These are phyloP conservation scores for Pseudopyricularia cyperi DNA, from an alignment of 2,329 filamentous ascomycete genomes.

Conservation along the genomic window DNA sequence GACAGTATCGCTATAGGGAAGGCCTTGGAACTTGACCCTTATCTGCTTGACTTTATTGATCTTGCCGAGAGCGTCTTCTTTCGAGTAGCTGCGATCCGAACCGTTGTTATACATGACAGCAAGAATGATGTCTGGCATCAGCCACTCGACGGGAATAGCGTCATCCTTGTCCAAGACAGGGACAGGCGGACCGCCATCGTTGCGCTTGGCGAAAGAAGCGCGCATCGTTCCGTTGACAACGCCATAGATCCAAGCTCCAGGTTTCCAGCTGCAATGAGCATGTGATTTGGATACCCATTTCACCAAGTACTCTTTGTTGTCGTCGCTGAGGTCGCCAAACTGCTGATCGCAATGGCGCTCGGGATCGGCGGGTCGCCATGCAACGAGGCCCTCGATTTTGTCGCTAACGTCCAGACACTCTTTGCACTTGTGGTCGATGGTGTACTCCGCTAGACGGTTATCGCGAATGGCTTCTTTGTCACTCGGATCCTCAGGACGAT, in stretches of 20 bases:
- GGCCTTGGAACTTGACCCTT: conserved; percentile 82
- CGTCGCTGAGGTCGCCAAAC: conserved; percentile 48
- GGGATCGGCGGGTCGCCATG: conserved; percentile 65
- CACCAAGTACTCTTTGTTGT: conserved; percentile 82
- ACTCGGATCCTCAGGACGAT: conserved; percentile 20
- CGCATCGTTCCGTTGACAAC: conserved; percentile 51
- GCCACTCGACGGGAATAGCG: conserved; percentile 76
- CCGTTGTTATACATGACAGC: conserved; percentile 49
- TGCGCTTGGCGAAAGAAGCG: conserved; percentile 61
- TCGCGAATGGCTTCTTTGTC: conserved; percentile 34
- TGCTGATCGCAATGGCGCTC: conserved; percentile 40
- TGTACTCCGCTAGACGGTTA: conserved; percentile 60
- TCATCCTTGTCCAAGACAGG: conserved; percentile 62
- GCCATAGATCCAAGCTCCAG: conserved; percentile 80
- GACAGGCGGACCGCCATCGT: conserved; percentile 40
- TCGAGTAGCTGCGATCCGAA: conserved; percentile 29
- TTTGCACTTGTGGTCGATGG: conserved; percentile 63
- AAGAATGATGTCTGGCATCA: conserved; percentile 82
- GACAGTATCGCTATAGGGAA: conserved; percentile 80
- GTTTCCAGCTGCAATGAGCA: conserved; percentile 72
- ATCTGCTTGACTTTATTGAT: conserved; percentile 61
- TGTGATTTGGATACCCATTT: conserved; percentile 80
- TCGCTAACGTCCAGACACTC: conserved; percentile 50
- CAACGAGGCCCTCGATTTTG: conserved; percentile 68
- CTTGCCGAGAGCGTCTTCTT: conserved; percentile 57